A percentile compares a stretch with the other conserved stretches of the same genome.
These are phyloP conservation scores for Westerdykella aurantiaca DNA, from an alignment of 2,329 filamentous ascomycete genomes.

Conservation along the genomic window DNA sequence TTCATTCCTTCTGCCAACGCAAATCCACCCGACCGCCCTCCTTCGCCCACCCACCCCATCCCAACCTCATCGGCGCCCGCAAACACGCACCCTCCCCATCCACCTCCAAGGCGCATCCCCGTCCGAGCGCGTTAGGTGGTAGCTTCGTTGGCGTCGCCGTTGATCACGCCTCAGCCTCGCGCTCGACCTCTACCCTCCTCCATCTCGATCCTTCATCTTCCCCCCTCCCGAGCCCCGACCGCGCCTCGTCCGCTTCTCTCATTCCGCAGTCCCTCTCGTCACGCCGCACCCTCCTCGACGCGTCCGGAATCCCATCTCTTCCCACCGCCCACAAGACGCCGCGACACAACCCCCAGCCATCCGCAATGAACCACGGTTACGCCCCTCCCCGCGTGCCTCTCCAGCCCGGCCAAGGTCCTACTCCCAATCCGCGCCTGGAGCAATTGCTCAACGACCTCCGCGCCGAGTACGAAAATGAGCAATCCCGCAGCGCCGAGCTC, in stretches of 20 bases:
- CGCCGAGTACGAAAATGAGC: constrained; percentile 82
- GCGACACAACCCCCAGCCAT: constrained; percentile 1
- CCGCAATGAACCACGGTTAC: constrained; percentile 60
- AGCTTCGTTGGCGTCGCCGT: too few species aligned
- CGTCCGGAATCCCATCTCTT: background rate
- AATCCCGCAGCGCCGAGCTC: constrained; percentile 75
- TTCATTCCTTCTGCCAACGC: too few species aligned
- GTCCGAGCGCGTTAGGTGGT: too few species aligned
- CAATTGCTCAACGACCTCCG: constrained; percentile 90
- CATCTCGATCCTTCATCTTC: background rate
- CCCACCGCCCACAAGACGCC: constrained; percentile 1
- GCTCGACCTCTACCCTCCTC: too few species aligned
- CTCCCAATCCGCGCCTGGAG: constrained; percentile 70
- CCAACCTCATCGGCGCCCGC: too few species aligned
- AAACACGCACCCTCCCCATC: too few species aligned
- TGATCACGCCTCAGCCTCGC: too few species aligned
- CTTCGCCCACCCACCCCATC: too few species aligned
- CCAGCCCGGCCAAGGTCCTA: constrained; percentile 33
- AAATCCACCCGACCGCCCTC: too few species aligned
- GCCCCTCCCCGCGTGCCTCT: constrained; percentile 67
- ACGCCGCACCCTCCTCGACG: constrained; percentile 1
- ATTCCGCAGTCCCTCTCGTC: background rate
- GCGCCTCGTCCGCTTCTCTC: background rate
- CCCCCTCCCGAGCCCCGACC: background rate
- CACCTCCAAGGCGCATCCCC: too few species aligned